Percentiles rank a stretch among this genome's conserved stretches.
Conservation (phyloP, 192 early-diverging fungal genomes). For the Kappamyces sp. region DNA sequence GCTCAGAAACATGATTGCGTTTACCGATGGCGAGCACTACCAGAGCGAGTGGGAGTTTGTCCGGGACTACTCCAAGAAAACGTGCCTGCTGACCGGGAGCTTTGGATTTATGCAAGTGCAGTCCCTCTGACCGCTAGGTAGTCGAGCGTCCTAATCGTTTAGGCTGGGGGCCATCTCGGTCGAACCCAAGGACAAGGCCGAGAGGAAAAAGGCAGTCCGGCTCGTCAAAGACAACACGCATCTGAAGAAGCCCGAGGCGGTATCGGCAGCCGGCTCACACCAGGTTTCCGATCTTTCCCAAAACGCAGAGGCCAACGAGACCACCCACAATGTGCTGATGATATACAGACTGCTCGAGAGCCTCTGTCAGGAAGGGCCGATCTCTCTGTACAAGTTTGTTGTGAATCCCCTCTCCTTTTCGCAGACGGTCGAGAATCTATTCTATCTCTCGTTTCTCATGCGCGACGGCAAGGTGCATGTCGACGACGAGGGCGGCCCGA, state of each 20-base stretch:
- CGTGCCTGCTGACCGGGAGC: no score
- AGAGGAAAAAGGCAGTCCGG: conserved; percentile 18
- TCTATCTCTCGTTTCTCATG: conserved; percentile 94
- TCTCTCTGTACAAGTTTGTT: conserved; percentile 73
- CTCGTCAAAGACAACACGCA: conserved; percentile 43
- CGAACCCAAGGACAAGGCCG: conserved; percentile 41
- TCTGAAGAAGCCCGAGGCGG: conserved; percentile 40
- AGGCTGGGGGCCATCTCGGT: conserved; percentile 62
- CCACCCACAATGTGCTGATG: conserved; percentile 68
- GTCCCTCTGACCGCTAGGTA: background rate
- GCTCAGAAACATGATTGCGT: conserved; percentile 21
- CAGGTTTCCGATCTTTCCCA: conserved; percentile 46
- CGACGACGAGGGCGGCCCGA: conserved; percentile 51
- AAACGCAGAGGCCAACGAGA: conserved; percentile 76
- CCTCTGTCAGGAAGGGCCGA: conserved; percentile 28
- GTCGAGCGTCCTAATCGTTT: background rate
- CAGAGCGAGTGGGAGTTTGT: background rate
- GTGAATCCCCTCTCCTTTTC: conserved; percentile 85
- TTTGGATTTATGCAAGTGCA: no score
- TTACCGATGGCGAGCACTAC: background rate
- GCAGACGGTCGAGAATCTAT: conserved; percentile 95
- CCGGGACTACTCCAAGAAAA: background rate
- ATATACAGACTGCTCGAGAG: conserved; percentile 59
- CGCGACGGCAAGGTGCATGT: conserved; percentile 76
- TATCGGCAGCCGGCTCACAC: conserved; percentile 49